Evolutionary conservation across 805 yeast species (phyloP).

Genomic region (Hanseniaspora occidentalis): DNA sequence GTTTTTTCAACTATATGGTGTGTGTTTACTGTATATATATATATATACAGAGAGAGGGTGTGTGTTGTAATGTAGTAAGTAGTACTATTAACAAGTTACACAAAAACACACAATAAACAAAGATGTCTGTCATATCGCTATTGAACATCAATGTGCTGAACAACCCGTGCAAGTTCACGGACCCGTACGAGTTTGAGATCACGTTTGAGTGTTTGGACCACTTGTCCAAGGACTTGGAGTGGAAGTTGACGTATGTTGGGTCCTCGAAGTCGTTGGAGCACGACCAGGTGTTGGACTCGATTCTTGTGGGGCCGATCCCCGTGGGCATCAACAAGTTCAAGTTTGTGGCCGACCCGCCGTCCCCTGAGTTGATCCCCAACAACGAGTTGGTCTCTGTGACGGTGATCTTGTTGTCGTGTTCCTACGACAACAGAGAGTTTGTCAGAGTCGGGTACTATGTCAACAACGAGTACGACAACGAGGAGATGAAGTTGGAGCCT

Average conservation of each 20-base stretch:
- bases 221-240: constrained; percentile 71
- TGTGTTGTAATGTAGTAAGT: too few species aligned
- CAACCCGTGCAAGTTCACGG: constrained; percentile 89
- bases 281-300: constrained; percentile 92
- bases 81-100: neutral
- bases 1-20: too few species aligned
- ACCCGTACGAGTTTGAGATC: constrained; percentile 91
- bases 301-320: constrained; percentile 97
- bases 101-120: constrained; percentile 1
- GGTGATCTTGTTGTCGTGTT: constrained; percentile 82
- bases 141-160: constrained; percentile 84
- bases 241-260: constrained; percentile 96
- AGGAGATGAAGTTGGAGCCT: constrained; percentile 86
- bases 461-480: constrained; percentile 90
- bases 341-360: constrained; percentile 92
- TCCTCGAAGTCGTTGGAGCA: constrained; percentile 89
- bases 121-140: constrained; percentile 86
- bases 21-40: too few species aligned
- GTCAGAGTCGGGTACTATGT: constrained; percentile 97
- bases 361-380: constrained; percentile 92
- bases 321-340: constrained; percentile 91
- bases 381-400: constrained; percentile 92
- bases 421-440: constrained; percentile 87
- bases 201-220: constrained; percentile 96
- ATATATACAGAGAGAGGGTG: too few species aligned